Evolutionary conservation across 371 early-diverging fungal species (phyloP), one percentile per base, ranked within the genome.

Genomic region (Umbelopsis sp.): DNA sequence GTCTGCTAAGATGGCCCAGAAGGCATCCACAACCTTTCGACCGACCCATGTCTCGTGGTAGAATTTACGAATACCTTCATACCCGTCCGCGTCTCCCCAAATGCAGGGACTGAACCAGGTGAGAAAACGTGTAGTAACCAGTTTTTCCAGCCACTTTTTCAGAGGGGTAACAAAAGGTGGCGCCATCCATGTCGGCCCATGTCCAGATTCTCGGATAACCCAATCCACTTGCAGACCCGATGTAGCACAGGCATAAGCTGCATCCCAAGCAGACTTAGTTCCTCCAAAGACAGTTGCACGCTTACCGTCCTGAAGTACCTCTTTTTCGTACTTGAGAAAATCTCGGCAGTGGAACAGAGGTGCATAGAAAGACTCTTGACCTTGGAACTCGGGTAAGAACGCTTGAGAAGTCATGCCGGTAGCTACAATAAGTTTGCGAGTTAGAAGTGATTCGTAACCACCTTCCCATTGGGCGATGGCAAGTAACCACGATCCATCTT

Each of bases 41-140:
- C 63, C 63, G 14, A 37, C 6, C 63, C 63, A 63, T 3, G 63
- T 63, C 18, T 32, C 63, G 20, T 63, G 63, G 9, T 29, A 38
- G 3, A 63, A 35, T 29, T 32, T 44, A 10, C 63, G 63, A 44
- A 63, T 35, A 22, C 24, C 24, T 38, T 32, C 63, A 37, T 63
- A 63, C 5, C 63, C 63, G 9, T 63, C 63, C 12, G 63, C 25
- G 20, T 63, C 16, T 63, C 63, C 63, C 63, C 63, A 63, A 22
- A 63, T 29, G 14, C 63, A 63, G 16, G 63, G 63, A 63, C 63
- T 63, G 35, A 63, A 63, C 63, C 63, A 63, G 0, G 63, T 63
- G 16, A 63, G 44, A 16, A 63, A 63, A 12, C 63, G 63, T 9
- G 63, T 63, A 4, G 63, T 63, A 29, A 63, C 63, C 9, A 63